Evolutionary conservation across 2,329 filamentous ascomycete species (phyloP).

Genomic region (Aspergillus novoparasiticus): DNA sequence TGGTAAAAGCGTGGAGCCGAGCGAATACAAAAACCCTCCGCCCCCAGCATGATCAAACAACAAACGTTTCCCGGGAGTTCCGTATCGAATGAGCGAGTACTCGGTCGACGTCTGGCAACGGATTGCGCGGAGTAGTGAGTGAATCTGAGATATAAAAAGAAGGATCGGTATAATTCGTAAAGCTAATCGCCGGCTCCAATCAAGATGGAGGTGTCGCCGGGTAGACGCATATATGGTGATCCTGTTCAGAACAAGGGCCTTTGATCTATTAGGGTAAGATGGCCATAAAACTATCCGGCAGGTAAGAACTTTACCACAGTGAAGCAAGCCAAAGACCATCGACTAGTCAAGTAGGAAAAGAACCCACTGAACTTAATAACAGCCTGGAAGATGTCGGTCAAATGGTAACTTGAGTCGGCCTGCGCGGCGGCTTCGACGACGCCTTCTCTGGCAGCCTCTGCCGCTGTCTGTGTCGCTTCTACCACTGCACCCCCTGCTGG

Average conservation of each 20-base stretch:
- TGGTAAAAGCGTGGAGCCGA: constrained; percentile 72
- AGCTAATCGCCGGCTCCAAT: constrained; percentile 70
- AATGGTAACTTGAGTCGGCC: constrained; percentile 35
- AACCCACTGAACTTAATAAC: constrained; percentile 77
- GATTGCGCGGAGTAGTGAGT: constrained; percentile 76
- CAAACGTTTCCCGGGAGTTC: constrained; percentile 64
- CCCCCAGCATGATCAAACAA: constrained; percentile 71
- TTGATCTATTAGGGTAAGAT: constrained; percentile 11
- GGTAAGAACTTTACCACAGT: constrained; percentile 60
- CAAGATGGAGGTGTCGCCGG: constrained; percentile 73
- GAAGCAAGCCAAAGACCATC: constrained; percentile 89
- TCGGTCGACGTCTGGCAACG: constrained; percentile 85
- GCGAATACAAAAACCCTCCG: constrained; percentile 68
- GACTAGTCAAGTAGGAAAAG: constrained; percentile 86
- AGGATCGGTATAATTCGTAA: constrained; percentile 72
- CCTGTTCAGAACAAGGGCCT: constrained; percentile 84
- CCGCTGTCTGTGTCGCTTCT: constrained; percentile 40
- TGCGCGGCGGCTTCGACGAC: constrained; percentile 36
- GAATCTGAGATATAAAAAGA: constrained; percentile 69
- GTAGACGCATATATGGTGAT: constrained; percentile 93
- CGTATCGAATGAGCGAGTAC: constrained; percentile 71
- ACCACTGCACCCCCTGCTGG: constrained; percentile 44
- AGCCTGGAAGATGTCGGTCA: constrained; percentile 52
- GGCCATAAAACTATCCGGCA: background rate
- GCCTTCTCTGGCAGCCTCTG: constrained; percentile 35